Base-by-base conservation (phyloP, 2,329 filamentous ascomycete genomes). In the Aspergillus sp. region DNA sequence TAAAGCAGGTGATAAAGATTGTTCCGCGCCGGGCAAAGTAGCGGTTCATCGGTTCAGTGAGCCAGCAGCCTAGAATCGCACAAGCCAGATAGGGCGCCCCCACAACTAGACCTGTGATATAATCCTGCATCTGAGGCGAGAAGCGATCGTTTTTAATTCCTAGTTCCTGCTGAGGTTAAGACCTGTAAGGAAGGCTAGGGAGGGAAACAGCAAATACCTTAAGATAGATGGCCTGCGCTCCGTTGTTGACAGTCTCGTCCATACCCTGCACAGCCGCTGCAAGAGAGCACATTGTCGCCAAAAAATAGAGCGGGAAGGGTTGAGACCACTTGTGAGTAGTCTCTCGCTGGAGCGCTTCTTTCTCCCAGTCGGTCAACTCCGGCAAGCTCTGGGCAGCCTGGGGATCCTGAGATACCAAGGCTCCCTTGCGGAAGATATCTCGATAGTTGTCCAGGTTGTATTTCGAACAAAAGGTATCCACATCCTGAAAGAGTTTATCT, bases 261-360 rank as follows among this genome's bases (percentile, higher is more conserved):
- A 78, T 79, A 8, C 74, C 77, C 68, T 76, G 82, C 9, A 82
- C 79, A 6, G 79, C 79, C 2, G 81, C 80, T 2, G 78, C 79
- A 22, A 82, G 70, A 2, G 79, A 79, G 61, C 78, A 80, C 60
- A 81, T 74, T 19, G 74, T 68, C 61, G 74, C 69, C 35, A 75
- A 58, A 54, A 75, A 79, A 61, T 79, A 82, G 1, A 82, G 65
- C 41, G 70, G 60, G 66, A 68, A 75, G 3, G 79, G 78, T 43
- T 79, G 76, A 7, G 70, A 68, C 79, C 80, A 82, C 40, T 76
- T 73, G 53, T 80, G 75, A 0, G 73, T 77, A 7, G 72, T 66
- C 57, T 82, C 79, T 3, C 74, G 62, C 4, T 65, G 59, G 17
- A 82, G 60, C 0, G 65, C 59, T 9, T 67, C 63, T 42, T 69